A percentile compares a stretch with the other conserved stretches of the same genome.
Conservation (phyloP, 208 protist species). For the Zelonia costaricensis region DNA sequence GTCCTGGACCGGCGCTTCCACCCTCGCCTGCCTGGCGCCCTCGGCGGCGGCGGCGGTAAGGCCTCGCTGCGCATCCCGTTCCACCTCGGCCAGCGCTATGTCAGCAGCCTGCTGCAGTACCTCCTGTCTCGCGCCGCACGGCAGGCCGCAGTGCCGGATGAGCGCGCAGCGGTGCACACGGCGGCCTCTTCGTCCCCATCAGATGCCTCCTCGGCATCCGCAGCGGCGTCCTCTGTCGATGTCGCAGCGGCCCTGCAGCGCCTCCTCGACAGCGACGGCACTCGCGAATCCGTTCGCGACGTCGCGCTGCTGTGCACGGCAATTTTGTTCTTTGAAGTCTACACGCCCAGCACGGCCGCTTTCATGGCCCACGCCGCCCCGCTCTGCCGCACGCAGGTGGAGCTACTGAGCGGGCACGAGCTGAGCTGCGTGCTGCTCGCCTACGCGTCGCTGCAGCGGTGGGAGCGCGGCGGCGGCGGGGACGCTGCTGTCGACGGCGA, state of each 20-base stretch:
- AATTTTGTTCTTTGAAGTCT: slow-evolving; percentile 69
- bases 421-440: slow-evolving; percentile 61
- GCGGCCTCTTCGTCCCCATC: too few relatives aligned
- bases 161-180: too few relatives aligned
- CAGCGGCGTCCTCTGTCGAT: not conserved
- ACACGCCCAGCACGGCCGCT: slow-evolving; percentile 35
- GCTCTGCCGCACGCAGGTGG: slow-evolving; percentile 34
- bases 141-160: not conserved
- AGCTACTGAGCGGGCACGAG: slow-evolving; percentile 56
- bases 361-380: slow-evolving; percentile 55
- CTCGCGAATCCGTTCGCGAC: slow-evolving; percentile 37
- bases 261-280: slow-evolving; percentile 1
- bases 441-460: slow-evolving; percentile 57
- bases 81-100: slow-evolving; percentile 53
- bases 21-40: slow-evolving; percentile 13
- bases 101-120: slow-evolving; percentile 9
- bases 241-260: not conserved
- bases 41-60: slow-evolving; percentile 21
- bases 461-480: slow-evolving; percentile 5
- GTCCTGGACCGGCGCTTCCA: slow-evolving; percentile 5
- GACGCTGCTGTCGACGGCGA: not conserved
- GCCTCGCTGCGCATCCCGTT: slow-evolving; percentile 51
- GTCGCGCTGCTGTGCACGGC: slow-evolving; percentile 58
- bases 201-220: not conserved
- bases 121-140: slow-evolving; percentile 7